Conservation (phyloP, 2,329 filamentous ascomycete genomes). For the Hypoxylon sp. region DNA sequence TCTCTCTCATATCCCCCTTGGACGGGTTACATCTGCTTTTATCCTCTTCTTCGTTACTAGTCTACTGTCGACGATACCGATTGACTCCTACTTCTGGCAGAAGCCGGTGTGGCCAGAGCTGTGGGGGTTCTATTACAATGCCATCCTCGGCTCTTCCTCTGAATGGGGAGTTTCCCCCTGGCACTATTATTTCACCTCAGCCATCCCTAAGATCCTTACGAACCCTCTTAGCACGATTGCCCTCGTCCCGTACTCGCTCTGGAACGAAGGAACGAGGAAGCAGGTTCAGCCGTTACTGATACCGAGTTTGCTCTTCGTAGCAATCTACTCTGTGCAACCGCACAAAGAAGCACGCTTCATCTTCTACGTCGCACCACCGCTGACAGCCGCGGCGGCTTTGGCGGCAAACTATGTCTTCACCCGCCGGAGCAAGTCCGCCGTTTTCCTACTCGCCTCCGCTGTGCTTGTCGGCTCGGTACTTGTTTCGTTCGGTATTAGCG, state of each 20-base stretch:
- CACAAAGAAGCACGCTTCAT: conserved; percentile 98
- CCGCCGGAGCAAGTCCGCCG: conserved; percentile 66
- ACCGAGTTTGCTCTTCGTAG: conserved; percentile 76
- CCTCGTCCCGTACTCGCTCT: conserved; percentile 63
- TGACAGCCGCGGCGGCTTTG: conserved; percentile 80
- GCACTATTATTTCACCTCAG: conserved; percentile 84
- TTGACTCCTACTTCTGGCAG: conserved; percentile 97
- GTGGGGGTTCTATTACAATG: conserved; percentile 89
- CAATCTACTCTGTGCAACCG: conserved; percentile 84
- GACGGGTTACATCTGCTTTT: conserved; percentile 69
- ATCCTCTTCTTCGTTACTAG: conserved; percentile 70
- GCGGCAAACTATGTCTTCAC: conserved; percentile 75
- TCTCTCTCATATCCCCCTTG: conserved; percentile 32
- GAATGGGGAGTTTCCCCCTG: conserved; percentile 89
- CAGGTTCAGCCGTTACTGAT: conserved; percentile 61
- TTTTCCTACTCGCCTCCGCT: conserved; percentile 63
- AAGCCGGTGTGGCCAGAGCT: conserved; percentile 88
- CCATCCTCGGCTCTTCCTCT: conserved; percentile 80
- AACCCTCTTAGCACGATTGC: conserved; percentile 73
- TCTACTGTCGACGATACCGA: conserved; percentile 71
- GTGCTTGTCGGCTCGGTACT: conserved; percentile 67
- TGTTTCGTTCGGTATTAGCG: conserved; percentile 66
- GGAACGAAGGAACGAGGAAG: conserved; percentile 54
- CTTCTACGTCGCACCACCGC: conserved; percentile 81
- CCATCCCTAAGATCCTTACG: conserved; percentile 81